Evolutionary conservation across 257 asterid species (phyloP).

Genomic region (Leptodermis oblonga): DNA sequence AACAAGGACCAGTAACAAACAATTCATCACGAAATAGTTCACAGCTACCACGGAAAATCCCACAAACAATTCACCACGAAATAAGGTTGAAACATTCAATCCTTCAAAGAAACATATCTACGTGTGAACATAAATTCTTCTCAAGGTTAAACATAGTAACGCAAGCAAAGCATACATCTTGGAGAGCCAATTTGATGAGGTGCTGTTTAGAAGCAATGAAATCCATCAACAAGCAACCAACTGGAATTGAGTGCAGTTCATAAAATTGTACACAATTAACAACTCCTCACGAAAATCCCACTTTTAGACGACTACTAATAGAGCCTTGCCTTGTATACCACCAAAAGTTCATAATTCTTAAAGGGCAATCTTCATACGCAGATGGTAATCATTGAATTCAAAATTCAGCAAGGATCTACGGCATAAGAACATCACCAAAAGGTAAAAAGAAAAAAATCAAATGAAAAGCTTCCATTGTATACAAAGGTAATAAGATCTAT

Average conservation of each 20-base stretch:
- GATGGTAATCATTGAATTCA: slow-evolving; percentile 16
- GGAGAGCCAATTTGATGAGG: background rate
- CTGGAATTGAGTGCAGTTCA: background rate
- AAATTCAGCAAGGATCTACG: slow-evolving; percentile 18
- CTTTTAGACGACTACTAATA: background rate
- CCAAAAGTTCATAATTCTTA: background rate
- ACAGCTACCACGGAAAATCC: background rate
- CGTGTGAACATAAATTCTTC: background rate
- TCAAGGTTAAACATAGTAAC: background rate
- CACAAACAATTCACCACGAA: too few species aligned
- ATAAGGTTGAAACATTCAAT: background rate
- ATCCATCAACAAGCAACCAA: background rate
- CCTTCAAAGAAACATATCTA: background rate
- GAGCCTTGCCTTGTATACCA: background rate
- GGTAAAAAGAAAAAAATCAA: background rate
- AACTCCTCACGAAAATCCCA: background rate
- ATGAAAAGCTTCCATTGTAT: background rate
- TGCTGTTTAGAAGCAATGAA: background rate
- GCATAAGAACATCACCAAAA: background rate
- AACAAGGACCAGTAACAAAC: background rate
- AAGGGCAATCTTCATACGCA: slow-evolving; percentile 8
- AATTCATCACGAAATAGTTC: background rate
- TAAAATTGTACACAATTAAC: background rate
- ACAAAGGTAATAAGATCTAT: slow-evolving; percentile 8
- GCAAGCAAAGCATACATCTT: background rate